Evolutionary conservation across 805 yeast genomes (phyloP), one percentile per base, ranked within the genome.

Genomic region (Candida xyloterini): DNA sequence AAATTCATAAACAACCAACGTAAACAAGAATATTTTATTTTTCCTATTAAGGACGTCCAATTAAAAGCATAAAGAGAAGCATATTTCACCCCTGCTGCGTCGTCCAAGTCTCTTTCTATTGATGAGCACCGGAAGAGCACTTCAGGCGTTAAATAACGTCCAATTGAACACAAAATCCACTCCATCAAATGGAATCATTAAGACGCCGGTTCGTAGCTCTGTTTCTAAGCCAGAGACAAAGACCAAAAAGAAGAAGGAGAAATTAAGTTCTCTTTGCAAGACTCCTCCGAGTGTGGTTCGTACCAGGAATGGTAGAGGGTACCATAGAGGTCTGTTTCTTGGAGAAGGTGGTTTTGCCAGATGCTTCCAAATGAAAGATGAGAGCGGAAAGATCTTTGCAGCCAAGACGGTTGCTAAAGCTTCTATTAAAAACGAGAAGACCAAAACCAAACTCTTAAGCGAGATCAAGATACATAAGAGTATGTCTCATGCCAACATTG

Each of bases 301-400:
- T 52, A 87, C 93, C 30, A 77, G 90, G 65, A 73, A 76, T 43
- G 96, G 96, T 30, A 78, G 86, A 58, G 95, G 89, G 53, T 93
- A 85, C 63, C 87, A 84, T 48, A 77, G 98, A 59, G 98, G 98
- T 1, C 73, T 73, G 44, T 90, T 89, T 55, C 70, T 93, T 25
- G 99, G 99, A 26, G 98, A 91, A 67, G 99, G 99, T 45, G 99
- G 99, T 0, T 93, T 93, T 70, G 99, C 99, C 13, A 79, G 98
- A 58, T 93, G 99, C 60, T 93, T 93, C 67, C 97, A 93, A 62
- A 93, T 93, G 73, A 87, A 84, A 59, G 96, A 90, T 65, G 84
- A 88, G 46, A 70, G 76, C 49, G 98, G 98, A 25, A 78, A 79
- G 56, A 75, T 86, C 1, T 93, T 73, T 63, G 99, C 99, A 14